Evolutionary conservation across 1,284 basidiomycete genomes (phyloP).

Genomic region (Moesziomyces sp.): DNA sequence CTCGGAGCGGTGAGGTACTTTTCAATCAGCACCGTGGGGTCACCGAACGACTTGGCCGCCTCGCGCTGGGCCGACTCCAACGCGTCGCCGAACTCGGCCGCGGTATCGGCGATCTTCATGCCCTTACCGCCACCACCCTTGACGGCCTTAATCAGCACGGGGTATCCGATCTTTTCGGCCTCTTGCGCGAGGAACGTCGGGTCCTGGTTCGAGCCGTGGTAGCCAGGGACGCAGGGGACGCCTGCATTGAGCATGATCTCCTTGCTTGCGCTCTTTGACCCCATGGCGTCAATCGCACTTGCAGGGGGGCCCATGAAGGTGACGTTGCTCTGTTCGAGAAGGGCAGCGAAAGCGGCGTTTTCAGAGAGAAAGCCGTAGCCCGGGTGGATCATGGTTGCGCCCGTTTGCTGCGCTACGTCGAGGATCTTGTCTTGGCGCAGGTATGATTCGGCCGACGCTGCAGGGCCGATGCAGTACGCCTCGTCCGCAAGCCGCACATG

Average conservation of each 20-base stretch:
- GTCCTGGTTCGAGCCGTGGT: constrained; percentile 82
- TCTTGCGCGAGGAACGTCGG: constrained; percentile 75
- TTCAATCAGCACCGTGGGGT: constrained; percentile 69
- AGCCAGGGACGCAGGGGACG: constrained; percentile 93
- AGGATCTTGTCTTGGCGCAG: constrained; percentile 89
- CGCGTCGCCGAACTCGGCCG: constrained; percentile 78
- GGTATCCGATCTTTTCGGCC: constrained; percentile 71
- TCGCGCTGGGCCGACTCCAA: constrained; percentile 87
- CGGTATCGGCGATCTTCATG: constrained; percentile 70
- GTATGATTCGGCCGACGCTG: constrained; percentile 87
- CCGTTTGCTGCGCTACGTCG: constrained; percentile 79
- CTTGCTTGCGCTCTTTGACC: constrained; percentile 77
- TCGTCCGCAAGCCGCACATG: constrained; percentile 89
- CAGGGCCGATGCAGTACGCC: constrained; percentile 90
- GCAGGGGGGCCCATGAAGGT: constrained; percentile 68
- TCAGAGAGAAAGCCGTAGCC: constrained; percentile 88
- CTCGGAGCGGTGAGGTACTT: constrained; percentile 61
- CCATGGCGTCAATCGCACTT: constrained; percentile 76
- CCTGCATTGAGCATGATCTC: constrained; percentile 90
- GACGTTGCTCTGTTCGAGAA: constrained; percentile 47
- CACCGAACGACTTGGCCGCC: constrained; percentile 70
- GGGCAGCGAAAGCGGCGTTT: constrained; percentile 50
- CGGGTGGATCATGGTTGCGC: constrained; percentile 80
- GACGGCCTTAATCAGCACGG: constrained; percentile 69
- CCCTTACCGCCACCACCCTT: constrained; percentile 69